Percentiles rank a stretch among this genome's conserved stretches.
Evolutionary conservation across 306 rosid species (phyloP).

Genomic region (Fragaria iinumae): DNA sequence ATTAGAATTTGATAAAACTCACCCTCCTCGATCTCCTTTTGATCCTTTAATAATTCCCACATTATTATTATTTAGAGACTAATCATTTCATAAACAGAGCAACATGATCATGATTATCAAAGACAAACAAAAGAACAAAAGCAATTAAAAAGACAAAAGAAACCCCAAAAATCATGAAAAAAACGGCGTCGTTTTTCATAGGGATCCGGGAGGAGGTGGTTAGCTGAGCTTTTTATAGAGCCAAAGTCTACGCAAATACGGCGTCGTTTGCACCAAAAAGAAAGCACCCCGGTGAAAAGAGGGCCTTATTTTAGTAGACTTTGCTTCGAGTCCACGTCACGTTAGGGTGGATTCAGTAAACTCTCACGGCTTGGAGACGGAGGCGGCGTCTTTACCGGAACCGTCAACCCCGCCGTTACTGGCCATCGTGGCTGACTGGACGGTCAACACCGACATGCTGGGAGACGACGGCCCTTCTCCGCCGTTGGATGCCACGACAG

Average conservation of each 20-base stretch:
- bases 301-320: constrained; percentile 56
- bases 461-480: constrained; percentile 87
- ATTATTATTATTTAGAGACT: constrained; percentile 5
- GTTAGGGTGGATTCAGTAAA: constrained; percentile 19
- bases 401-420: constrained; percentile 42
- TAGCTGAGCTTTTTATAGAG: constrained; percentile 27
- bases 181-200: not conserved
- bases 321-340: constrained; percentile 7
- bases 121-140: constrained; percentile 1
- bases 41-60: constrained; percentile 2
- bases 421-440: constrained; percentile 57
- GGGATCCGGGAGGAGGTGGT: not conserved
- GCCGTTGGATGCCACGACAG: constrained; percentile 40
- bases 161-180: constrained; percentile 3
- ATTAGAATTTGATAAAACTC: not conserved
- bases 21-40: not conserved
- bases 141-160: not conserved
- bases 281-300: constrained; percentile 8
- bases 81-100: not conserved
- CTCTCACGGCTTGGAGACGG: constrained; percentile 72
- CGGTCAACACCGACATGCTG: constrained; percentile 73
- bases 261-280: constrained; percentile 42
- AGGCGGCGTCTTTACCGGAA: constrained; percentile 59
- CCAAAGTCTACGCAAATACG: constrained; percentile 63
- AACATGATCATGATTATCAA: constrained; percentile 10